Conservation (phyloP, 1,284 basidiomycete species). For the Xerocomus amazonicus region DNA sequence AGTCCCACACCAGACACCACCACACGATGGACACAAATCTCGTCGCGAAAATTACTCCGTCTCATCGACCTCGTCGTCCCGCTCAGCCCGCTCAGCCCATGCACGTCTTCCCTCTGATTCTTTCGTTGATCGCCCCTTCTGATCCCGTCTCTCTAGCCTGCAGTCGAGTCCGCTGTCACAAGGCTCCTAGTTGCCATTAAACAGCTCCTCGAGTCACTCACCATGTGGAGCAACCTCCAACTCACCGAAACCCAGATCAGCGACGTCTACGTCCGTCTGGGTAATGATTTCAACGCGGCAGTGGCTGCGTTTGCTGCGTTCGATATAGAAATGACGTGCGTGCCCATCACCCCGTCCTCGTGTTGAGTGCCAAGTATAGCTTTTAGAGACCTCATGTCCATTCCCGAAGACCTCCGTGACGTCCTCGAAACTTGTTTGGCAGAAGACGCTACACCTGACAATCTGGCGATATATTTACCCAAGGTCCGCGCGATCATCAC, state of each 20-base stretch:
- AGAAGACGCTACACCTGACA: constrained; percentile 84
- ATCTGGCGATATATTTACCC: constrained; percentile 88
- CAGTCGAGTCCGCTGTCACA: constrained; percentile 90
- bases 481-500: constrained; percentile 93
- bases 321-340: constrained; percentile 90
- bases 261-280: constrained; percentile 94
- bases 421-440: constrained; percentile 90
- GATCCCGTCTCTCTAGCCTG: constrained; percentile 43
- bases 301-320: constrained; percentile 85
- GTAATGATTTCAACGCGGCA: constrained; percentile 96
- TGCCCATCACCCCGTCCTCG: constrained; percentile 23
- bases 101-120: constrained; percentile 19
- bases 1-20: constrained; percentile 1
- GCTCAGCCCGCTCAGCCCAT: constrained; percentile 26
- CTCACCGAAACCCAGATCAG: constrained; percentile 85
- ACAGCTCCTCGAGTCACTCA: constrained; percentile 87
- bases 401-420: constrained; percentile 85
- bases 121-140: neutral
- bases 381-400: constrained; percentile 77
- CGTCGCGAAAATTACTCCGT: constrained; percentile 46
- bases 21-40: constrained; percentile 35
- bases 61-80: constrained; percentile 27
- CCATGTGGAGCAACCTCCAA: constrained; percentile 79
- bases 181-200: constrained; percentile 94
- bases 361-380: constrained; percentile 13